Percentiles rank a stretch among this genome's conserved stretches.
Conservation (phyloP, 2,329 filamentous ascomycete genomes). For the Arthrobotrys entomopaga region DNA sequence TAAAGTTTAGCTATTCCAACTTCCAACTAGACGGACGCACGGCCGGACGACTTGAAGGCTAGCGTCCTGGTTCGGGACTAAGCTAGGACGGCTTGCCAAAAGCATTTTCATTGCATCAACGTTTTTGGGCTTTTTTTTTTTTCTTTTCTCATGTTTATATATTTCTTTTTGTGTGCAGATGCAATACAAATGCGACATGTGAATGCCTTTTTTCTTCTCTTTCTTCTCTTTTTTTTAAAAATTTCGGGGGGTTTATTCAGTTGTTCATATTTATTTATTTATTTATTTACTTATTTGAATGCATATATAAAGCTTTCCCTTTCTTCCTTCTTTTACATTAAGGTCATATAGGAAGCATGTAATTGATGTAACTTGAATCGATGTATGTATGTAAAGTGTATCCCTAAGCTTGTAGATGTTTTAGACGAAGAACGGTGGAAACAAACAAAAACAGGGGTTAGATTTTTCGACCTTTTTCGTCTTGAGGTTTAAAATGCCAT, state of each 20-base stretch:
- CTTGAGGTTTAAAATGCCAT: too few relatives aligned
- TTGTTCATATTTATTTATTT: constrained; percentile 46
- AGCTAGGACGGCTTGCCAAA: too few relatives aligned
- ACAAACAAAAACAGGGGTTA: background rate
- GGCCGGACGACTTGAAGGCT: too few relatives aligned
- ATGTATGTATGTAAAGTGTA: background rate
- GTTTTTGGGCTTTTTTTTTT: too few relatives aligned
- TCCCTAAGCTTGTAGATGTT: too few relatives aligned
- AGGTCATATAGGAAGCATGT: too few relatives aligned
- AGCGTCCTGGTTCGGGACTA: too few relatives aligned
- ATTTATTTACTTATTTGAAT: constrained; percentile 6
- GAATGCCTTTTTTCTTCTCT: background rate
- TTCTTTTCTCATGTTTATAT: constrained; percentile 9
- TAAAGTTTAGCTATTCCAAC: constrained; percentile 12
- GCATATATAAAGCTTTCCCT: constrained; percentile 4
- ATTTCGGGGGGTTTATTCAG: constrained; percentile 10
- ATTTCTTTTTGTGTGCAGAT: constrained; percentile 1
- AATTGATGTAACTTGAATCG: background rate
- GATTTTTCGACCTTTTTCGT: too few relatives aligned
- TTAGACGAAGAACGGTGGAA: background rate
- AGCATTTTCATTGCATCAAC: background rate
- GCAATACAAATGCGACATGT: constrained; percentile 12
- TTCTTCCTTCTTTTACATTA: background rate
- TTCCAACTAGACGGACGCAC: background rate
- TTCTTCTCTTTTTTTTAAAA: constrained; percentile 4